These are phyloP conservation scores for Letharia columbiana DNA, from an alignment of 495 filamentous ascomycete genomes.

Conservation along the genomic window DNA sequence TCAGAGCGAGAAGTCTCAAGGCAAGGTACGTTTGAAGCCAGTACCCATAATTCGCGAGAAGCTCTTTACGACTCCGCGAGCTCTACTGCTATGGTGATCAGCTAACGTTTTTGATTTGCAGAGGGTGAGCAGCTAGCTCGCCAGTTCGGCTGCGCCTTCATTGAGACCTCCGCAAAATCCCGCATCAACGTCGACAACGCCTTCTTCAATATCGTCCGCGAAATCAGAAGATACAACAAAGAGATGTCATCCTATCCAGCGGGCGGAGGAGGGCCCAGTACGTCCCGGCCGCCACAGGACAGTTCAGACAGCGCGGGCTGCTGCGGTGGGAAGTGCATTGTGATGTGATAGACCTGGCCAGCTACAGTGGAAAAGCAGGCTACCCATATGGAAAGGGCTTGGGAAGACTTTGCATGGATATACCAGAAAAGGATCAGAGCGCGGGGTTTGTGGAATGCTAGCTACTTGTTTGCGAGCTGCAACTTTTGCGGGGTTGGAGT, in stretches of 20 bases:
- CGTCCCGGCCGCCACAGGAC: slow-evolving; percentile 57
- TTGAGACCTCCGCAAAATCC: slow-evolving; percentile 97
- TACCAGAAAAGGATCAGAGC: slow-evolving; percentile 11
- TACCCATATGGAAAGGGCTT: background rate
- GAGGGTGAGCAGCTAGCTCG: slow-evolving; percentile 83
- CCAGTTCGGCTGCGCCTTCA: slow-evolving; percentile 91
- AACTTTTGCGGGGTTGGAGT: slow-evolving; percentile 6
- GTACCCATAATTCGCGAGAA: background rate
- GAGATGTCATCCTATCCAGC: slow-evolving; percentile 81
- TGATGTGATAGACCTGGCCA: slow-evolving; percentile 61
- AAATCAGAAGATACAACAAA: slow-evolving; percentile 96
- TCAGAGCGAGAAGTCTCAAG: slow-evolving; percentile 79
- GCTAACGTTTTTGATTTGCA: slow-evolving; percentile 31
- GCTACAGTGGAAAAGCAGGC: background rate
- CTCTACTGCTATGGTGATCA: background rate
- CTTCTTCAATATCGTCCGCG: slow-evolving; percentile 95
- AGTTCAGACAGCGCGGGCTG: slow-evolving; percentile 59
- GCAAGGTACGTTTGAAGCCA: slow-evolving; percentile 57
- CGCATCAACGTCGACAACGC: slow-evolving; percentile 97
- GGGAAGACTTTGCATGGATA: slow-evolving; percentile 17
- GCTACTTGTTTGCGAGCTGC: slow-evolving; percentile 5
- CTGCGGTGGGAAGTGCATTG: slow-evolving; percentile 68
- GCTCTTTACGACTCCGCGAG: background rate
- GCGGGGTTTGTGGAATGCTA: background rate
- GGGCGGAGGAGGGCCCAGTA: slow-evolving; percentile 54